These are phyloP conservation scores for Lentinula boryana DNA, from an alignment of 768 basidiomycete genomes.

Conservation along the genomic window DNA sequence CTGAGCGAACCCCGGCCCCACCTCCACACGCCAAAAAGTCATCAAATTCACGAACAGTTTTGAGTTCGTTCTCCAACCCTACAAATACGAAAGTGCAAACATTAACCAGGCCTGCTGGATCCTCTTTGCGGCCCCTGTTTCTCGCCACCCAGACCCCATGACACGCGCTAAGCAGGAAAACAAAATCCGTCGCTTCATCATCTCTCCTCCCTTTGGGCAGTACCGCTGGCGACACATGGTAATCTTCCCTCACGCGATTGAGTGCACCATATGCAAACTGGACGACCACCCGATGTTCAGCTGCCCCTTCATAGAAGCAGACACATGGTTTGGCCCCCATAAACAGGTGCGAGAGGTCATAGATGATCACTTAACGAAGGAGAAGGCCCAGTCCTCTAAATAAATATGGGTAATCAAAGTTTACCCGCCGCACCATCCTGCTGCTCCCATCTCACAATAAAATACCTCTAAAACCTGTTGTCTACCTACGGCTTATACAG, in stretches of 20 bases:
- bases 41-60: neutral
- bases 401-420: neutral
- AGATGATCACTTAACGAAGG: neutral
- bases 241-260: neutral
- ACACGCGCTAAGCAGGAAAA: neutral
- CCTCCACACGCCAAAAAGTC: neutral
- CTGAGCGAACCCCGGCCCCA: neutral
- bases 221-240: neutral
- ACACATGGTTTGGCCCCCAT: neutral
- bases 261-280: neutral
- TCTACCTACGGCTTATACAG: neutral
- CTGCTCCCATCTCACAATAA: neutral
- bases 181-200: neutral
- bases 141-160: neutral
- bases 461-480: neutral
- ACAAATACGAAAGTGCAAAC: neutral
- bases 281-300: neutral
- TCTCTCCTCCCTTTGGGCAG: neutral
- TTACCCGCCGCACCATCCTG: neutral
- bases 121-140: neutral
- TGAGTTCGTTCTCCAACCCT: neutral
- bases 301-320: neutral
- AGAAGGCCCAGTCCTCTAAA: neutral
- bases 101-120: neutral
- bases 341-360: neutral